These are phyloP conservation scores for Stachybotrys chartarum DNA, from an alignment of 2,329 filamentous ascomycete species.

Conservation along the genomic window DNA sequence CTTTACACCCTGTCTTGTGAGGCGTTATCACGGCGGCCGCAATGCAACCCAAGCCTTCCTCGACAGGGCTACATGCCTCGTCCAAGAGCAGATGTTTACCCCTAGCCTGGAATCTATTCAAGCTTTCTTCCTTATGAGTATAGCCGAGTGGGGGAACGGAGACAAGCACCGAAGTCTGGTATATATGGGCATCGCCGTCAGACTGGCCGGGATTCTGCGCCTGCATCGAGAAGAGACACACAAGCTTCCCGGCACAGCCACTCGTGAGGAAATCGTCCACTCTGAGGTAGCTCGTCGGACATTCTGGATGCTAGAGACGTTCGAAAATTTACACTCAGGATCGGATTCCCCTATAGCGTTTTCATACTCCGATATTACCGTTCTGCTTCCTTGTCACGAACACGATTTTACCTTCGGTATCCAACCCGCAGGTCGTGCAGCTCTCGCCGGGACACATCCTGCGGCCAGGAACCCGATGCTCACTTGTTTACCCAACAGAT, in stretches of 20 bases:
- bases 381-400: background rate
- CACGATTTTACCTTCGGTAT: background rate
- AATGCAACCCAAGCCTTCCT: constrained; percentile 20
- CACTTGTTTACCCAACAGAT: background rate
- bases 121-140: constrained; percentile 22
- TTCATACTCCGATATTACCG: background rate
- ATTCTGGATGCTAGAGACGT: background rate
- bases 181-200: constrained; percentile 8
- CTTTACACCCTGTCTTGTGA: constrained; percentile 18
- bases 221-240: constrained; percentile 1
- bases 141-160: constrained; percentile 25
- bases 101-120: constrained; percentile 20
- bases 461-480: background rate
- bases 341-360: background rate
- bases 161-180: constrained; percentile 22
- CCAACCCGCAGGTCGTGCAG: background rate
- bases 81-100: constrained; percentile 18
- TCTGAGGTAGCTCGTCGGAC: background rate
- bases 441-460: background rate
- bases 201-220: background rate
- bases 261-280: background rate
- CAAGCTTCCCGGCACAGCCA: background rate
- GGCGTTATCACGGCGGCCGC: constrained; percentile 12
- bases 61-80: constrained; percentile 12
- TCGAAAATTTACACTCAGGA: background rate